Evolutionary conservation across 305 asterid genomes (phyloP), one percentile per base, ranked within the genome.

Genomic region (Fraxinus albicans): DNA sequence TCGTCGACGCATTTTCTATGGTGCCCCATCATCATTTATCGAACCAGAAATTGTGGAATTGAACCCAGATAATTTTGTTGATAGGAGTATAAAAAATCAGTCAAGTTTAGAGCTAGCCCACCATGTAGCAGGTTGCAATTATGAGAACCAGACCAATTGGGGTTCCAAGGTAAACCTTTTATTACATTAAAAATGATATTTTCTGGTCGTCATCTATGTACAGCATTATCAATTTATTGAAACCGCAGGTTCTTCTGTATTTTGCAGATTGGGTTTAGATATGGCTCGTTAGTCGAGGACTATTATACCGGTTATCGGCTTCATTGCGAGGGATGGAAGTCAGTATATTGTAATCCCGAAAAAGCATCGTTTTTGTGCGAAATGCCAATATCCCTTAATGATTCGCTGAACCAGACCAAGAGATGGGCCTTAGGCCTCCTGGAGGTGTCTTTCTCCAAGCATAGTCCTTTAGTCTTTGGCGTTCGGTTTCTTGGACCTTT

Each of bases 271-370:
- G 94, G 94, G 21, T 88, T 89, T 50, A 75, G 92, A 73, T 90
- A 90, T 72, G 94, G 94, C 3, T 89, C 94, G 1, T 78, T 90
- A 76, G 92, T 89, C 69, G 94, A 90, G 86, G 94, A 90, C 84
- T 89, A 29, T 36, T 90, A 86, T 85, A 90, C 94, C 1, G 89
- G 94, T 27, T 90, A 50, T 31, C 79, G 40, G 73, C 82, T 90
- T n/a, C 93, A 89, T 4, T 87, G 93, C 44, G 89, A 90, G 80
- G 93, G 92, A 35, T 90, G 94, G 94, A 86, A 80, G 73, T 90
- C 94, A 17, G 23, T 89, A 53, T 89, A 80, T 35, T 88, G 88
- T 70, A 78, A 78, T 38, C 94, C 92, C 0, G 77, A 76, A 23
- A 83, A 92, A 83, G 77, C 92, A 0, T 91, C 92, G 12, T 90